Evolutionary conservation across 2,329 filamentous ascomycete genomes (phyloP).

Genomic region (Lasiodiplodia theobromae): DNA sequence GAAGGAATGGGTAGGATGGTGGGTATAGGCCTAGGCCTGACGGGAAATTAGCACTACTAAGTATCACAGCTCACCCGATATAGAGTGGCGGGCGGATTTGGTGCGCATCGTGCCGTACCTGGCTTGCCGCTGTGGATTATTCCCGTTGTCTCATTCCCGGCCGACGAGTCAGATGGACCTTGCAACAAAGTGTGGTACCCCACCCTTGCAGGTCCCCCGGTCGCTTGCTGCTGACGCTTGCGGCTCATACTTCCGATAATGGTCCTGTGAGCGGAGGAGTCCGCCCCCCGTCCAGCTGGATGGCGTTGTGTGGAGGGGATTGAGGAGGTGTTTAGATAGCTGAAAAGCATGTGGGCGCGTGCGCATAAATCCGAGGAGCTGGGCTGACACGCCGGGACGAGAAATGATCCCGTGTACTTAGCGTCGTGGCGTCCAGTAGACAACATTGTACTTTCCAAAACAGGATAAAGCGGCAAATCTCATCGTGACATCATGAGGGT

Average conservation of each 20-base stretch:
- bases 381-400: background rate
- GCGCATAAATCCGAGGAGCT: background rate
- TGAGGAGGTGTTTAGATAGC: background rate
- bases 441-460: background rate
- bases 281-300: conserved; percentile 3
- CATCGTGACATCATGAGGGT: background rate
- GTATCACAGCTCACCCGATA: conserved; percentile 1
- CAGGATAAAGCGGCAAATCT: background rate
- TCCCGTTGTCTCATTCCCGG: conserved; percentile 14
- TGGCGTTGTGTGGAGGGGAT: background rate
- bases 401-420: background rate
- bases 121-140: conserved; percentile 1
- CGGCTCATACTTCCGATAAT: conserved; percentile 3
- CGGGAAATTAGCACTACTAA: background rate
- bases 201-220: conserved; percentile 9
- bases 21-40: conserved; percentile 1
- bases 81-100: conserved; percentile 4
- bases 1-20: background rate
- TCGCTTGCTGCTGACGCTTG: conserved; percentile 2
- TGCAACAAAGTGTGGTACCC: conserved; percentile 11
- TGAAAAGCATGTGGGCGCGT: background rate
- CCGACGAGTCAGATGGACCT: conserved; percentile 11
- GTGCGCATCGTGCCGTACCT: conserved; percentile 15
- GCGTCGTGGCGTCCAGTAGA: no score
- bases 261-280: background rate